Base-by-base conservation (phyloP, 163 green algal species). In the Volvox carteri region DNA sequence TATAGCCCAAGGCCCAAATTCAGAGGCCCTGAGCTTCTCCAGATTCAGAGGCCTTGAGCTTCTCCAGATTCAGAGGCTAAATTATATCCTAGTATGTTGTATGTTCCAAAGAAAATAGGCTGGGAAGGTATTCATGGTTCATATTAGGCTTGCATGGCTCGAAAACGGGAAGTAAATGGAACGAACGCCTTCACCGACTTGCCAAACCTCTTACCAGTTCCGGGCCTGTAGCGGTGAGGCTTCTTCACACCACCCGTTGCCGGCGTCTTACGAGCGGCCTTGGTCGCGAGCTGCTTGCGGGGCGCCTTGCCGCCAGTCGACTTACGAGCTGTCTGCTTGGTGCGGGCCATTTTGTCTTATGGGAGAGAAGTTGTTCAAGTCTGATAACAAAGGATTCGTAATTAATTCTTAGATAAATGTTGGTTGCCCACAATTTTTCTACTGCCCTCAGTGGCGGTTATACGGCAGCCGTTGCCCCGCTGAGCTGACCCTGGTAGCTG, bases 321-420 rank as follows among this genome's bases (percentile, higher is more conserved):
- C 95, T 98, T 98, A 86, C 96, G 95, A 8, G 96, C 96, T 28
- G 96, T 98, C 93, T 98, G 95, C 95, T 98, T 98, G 85, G 92
- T 95, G 86, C 92, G 92, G 86, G 92, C 92, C 92, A 95, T 95
- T 86, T 77, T 85, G 21, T 9, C n/a, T n/a, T n/a, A n/a, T n/a
- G n/a, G n/a, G n/a, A n/a, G 11, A 70, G 11, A 37, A 70, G 11
- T 37, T 18, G 33, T 8, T 18, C 6, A 23, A 37, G 11, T 70
- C 6, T 70, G 14, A 70, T n/a, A 33, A 37, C n/a, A 21, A 6
- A 70, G 23, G 58, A 70, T 37, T 6, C 33, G 19, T n/a, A 70
- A 37, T 12, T 11, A 70, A 23, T 33, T 37, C 19, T 11, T 70
- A 23, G 11, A 37, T 18, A 37, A 37, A 70, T 70, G 6, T 70